Conservation (phyloP, 257 asterid genomes). For the Dorcoceras hygrometricum region DNA sequence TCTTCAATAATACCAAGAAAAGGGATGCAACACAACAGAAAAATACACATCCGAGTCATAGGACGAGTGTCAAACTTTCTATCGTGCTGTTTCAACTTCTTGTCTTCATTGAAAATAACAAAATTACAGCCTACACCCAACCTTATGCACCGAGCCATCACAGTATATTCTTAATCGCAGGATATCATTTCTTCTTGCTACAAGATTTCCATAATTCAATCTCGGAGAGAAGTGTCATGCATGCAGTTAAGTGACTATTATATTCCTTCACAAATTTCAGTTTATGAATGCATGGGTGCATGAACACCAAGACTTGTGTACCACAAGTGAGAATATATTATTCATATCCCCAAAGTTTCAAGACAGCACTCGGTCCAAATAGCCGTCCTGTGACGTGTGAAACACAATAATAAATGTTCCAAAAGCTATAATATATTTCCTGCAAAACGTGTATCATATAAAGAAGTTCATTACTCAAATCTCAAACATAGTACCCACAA, state of each 20-base stretch:
- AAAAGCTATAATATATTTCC: neutral
- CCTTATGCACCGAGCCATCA: neutral
- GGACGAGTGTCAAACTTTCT: neutral
- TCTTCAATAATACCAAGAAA: neutral
- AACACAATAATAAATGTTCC: neutral
- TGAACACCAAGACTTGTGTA: neutral
- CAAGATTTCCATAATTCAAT: no score
- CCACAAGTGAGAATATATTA: neutral
- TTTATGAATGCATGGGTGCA: no score
- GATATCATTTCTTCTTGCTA: no score
- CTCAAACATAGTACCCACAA: constrained; percentile 19
- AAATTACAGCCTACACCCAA: neutral
- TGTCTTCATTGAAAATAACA: neutral
- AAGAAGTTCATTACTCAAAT: constrained; percentile 4
- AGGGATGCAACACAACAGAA: neutral
- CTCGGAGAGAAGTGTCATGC: no score
- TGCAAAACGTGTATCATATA: neutral
- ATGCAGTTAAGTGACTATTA: no score
- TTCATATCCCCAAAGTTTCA: constrained; percentile 17
- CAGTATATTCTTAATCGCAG: no score
- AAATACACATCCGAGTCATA: neutral
- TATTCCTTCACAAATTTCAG: no score
- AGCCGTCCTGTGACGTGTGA: constrained; percentile 42
- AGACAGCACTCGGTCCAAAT: constrained; percentile 37
- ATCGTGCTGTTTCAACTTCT: neutral